Evolutionary conservation across 2,329 filamentous ascomycete species (phyloP).

Genomic region (Penicillium nordicum): DNA sequence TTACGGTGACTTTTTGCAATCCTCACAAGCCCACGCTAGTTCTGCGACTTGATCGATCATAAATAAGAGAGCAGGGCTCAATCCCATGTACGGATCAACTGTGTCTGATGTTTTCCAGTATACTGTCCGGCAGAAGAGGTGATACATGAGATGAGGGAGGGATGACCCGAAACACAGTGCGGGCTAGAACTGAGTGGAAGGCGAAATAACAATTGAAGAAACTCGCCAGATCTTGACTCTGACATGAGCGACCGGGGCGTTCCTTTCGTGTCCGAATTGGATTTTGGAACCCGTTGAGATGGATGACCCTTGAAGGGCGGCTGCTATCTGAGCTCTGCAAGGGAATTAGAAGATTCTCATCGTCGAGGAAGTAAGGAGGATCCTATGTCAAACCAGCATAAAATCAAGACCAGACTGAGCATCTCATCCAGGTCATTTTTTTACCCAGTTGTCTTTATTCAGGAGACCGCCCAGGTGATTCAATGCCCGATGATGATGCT

Average conservation of each 20-base stretch:
- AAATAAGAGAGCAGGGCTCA: slow-evolving; percentile 23
- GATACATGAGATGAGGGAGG: neutral
- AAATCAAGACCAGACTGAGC: slow-evolving; percentile 26
- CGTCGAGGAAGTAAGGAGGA: neutral
- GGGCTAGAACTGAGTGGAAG: slow-evolving; percentile 29
- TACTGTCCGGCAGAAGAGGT: slow-evolving; percentile 7
- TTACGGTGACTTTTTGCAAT: neutral
- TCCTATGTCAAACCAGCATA: slow-evolving; percentile 26
- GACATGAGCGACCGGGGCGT: slow-evolving; percentile 11
- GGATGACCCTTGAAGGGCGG: slow-evolving; percentile 27
- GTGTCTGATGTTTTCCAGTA: slow-evolving; percentile 16
- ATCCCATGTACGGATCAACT: slow-evolving; percentile 27
- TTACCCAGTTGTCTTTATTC: slow-evolving; percentile 6
- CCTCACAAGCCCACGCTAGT: slow-evolving; percentile 14
- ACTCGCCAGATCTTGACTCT: slow-evolving; percentile 17
- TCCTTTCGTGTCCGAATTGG: slow-evolving; percentile 15
- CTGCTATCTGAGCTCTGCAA: slow-evolving; percentile 28
- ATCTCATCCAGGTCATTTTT: slow-evolving; percentile 27
- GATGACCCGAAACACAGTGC: slow-evolving; percentile 22
- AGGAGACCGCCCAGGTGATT: slow-evolving; percentile 8
- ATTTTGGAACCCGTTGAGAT: slow-evolving; percentile 25
- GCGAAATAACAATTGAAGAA: slow-evolving; percentile 29
- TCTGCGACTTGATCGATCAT: slow-evolving; percentile 23
- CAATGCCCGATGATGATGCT: slow-evolving; percentile 19
- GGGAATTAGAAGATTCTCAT: neutral